Evolutionary conservation across 164 flowering plant species (phyloP), one percentile per base, ranked within the genome.

Genomic region (Annona squamosa): DNA sequence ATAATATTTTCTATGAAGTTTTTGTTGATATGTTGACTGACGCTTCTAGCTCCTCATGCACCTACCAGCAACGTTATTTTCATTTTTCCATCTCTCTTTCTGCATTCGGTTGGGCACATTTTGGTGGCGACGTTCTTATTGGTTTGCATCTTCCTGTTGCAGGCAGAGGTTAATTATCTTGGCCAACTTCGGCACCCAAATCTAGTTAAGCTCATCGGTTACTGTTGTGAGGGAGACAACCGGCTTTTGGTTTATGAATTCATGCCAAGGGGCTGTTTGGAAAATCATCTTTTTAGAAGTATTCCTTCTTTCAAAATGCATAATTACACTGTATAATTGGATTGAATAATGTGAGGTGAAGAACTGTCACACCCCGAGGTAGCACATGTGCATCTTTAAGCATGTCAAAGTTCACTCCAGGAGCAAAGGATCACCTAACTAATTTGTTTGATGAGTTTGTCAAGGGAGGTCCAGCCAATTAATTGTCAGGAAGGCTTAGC

Each of bases 241-340:
- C 83, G 89, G 68, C 89, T 93, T 75, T 77, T 90, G 87, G 97
- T 93, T 4, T 93, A 93, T 73, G 98, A 93, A 83, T 93, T 91
- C 87, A 83, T 93, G 92, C 90, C 91, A 13, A 93, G 86, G 77
- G 98, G 98, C 69, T 90, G 97, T 85, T 81, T 93, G 77, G 98
- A 93, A 77, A 90, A 89, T 74, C 98, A 91, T 86, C 79, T 93
- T 0, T 91, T 91, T 69, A 89, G 97, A 84, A 82, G 98, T 93
- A 85, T 80, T 93, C 85, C 46, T 41, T 65, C 41, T 66, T 12
- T 66, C 47, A 26, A 26, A 26, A 26, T 26, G 37, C 37, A 26
- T 26, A 26, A 26, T 26, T 26, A 26, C 37, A 0, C 37, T 26
- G 37, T 26, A 26, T 26, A 26, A 26, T 26, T 26, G 37, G 37